These are phyloP conservation scores for Pestalotiopsis sp. DNA, from an alignment of 2,329 filamentous ascomycete species.

Conservation along the genomic window DNA sequence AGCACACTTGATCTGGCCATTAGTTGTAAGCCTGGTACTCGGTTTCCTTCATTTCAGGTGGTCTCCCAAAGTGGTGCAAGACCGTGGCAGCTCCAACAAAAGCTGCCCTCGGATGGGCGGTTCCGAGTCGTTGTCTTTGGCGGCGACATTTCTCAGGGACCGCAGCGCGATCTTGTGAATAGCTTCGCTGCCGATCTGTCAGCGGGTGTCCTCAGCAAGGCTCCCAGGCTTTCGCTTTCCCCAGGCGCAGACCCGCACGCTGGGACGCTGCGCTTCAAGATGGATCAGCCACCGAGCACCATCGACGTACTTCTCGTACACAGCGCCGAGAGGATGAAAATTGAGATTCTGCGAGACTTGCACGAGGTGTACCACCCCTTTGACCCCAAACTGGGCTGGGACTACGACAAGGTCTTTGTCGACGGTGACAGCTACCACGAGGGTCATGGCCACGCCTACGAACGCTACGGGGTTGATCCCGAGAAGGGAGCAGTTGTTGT, in stretches of 20 bases:
- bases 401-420: constrained; percentile 58
- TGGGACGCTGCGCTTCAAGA: constrained; percentile 18
- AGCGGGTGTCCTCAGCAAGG: constrained; percentile 43
- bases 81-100: constrained; percentile 58
- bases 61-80: constrained; percentile 55
- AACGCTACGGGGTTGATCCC: constrained; percentile 58
- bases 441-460: constrained; percentile 52
- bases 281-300: constrained; percentile 42
- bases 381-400: constrained; percentile 49
- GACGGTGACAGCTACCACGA: constrained; percentile 57
- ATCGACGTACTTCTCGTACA: constrained; percentile 66
- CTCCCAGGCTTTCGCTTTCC: constrained; percentile 25
- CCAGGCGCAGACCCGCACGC: constrained; percentile 19
- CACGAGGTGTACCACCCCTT: constrained; percentile 51
- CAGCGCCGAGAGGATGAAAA: constrained; percentile 47
- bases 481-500: constrained; percentile 59
- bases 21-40: constrained; percentile 50
- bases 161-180: constrained; percentile 46
- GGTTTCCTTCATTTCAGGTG: constrained; percentile 57
- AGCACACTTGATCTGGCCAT: constrained; percentile 42
- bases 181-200: constrained; percentile 47
- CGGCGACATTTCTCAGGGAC: constrained; percentile 48
- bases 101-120: constrained; percentile 52
- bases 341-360: constrained; percentile 52
- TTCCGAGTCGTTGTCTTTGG: constrained; percentile 62